These are phyloP conservation scores for Starmerella khaoyaiensis DNA, from an alignment of 805 yeast species.

Conservation along the genomic window DNA sequence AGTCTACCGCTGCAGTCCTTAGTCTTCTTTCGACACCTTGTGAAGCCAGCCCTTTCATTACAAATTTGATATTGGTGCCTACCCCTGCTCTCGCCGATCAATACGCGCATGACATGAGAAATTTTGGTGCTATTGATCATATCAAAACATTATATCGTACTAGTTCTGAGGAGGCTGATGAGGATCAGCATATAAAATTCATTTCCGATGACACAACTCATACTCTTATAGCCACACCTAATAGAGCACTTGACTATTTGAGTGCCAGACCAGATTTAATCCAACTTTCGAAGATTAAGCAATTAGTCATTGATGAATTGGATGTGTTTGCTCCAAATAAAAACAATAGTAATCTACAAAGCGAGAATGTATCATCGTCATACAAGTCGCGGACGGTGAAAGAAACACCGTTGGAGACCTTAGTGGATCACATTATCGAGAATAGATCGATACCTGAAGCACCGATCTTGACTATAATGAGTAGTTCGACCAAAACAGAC, in stretches of 20 bases:
- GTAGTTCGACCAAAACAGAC: conserved; percentile 3
- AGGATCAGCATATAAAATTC: conserved; percentile 21
- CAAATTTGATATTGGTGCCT: conserved; percentile 28
- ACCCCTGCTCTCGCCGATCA: conserved; percentile 27
- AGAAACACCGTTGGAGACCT: conserved; percentile 19
- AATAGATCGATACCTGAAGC: no score
- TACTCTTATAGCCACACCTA: conserved; percentile 45
- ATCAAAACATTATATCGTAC: conserved; percentile 22
- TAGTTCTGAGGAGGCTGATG: conserved; percentile 16
- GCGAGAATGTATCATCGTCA: no score
- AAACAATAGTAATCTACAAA: background rate
- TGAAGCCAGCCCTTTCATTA: conserved; percentile 4
- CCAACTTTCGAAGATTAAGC: conserved; percentile 15
- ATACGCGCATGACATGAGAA: conserved; percentile 16
- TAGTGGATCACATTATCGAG: conserved; percentile 17
- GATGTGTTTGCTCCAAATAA: conserved; percentile 18
- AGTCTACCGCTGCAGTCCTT: conserved; percentile 25
- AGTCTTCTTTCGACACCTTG: conserved; percentile 18
- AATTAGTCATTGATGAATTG: conserved; percentile 24
- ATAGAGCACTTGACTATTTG: conserved; percentile 37
- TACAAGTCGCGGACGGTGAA: no score
- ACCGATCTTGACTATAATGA: conserved; percentile 11
- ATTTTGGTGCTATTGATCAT: background rate
- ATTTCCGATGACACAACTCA: conserved; percentile 19
- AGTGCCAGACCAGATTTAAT: conserved; percentile 22